Evolutionary conservation across 805 yeast genomes (phyloP).

Genomic region (Vanderwaltozyma verrucispora): DNA sequence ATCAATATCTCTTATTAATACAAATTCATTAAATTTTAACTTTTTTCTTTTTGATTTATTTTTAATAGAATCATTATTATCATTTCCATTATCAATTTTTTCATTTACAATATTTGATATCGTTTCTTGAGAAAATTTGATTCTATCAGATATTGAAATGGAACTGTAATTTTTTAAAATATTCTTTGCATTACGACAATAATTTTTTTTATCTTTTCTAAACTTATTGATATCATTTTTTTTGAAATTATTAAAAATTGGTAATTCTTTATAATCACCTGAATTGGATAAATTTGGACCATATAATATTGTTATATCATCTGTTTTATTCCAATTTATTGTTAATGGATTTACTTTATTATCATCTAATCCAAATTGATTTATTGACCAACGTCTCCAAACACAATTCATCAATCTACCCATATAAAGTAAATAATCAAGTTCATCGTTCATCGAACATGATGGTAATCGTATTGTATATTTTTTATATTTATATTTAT

Average conservation of each 20-base stretch:
- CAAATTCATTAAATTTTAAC: slow-evolving; percentile 14
- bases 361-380: slow-evolving; percentile 45
- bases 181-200: too few relatives aligned
- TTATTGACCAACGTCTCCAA: slow-evolving; percentile 95
- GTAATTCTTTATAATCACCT: background rate
- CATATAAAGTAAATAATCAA: slow-evolving; percentile 25
- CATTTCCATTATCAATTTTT: too few relatives aligned
- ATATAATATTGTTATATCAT: slow-evolving; percentile 90
- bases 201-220: too few relatives aligned
- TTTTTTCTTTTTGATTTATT: slow-evolving; percentile 4
- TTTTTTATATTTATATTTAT: background rate
- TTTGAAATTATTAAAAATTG: too few relatives aligned
- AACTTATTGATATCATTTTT: too few relatives aligned
- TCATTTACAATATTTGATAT: too few relatives aligned
- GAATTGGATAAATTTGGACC: slow-evolving; percentile 48
- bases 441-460: slow-evolving; percentile 27
- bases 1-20: slow-evolving; percentile 20
- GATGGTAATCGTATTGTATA: slow-evolving; percentile 13
- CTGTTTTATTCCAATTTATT: slow-evolving; percentile 90
- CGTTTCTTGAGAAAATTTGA: too few relatives aligned
- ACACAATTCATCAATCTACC: slow-evolving; percentile 66
- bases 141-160: too few relatives aligned
- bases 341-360: slow-evolving; percentile 68
- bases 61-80: background rate
- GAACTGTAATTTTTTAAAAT: background rate